A percentile compares a stretch with the other conserved stretches of the same genome.
phyloP scores from a whole-genome alignment of 2,329 filamentous ascomycete species.

The Aureobasidium sp. region DNA sequence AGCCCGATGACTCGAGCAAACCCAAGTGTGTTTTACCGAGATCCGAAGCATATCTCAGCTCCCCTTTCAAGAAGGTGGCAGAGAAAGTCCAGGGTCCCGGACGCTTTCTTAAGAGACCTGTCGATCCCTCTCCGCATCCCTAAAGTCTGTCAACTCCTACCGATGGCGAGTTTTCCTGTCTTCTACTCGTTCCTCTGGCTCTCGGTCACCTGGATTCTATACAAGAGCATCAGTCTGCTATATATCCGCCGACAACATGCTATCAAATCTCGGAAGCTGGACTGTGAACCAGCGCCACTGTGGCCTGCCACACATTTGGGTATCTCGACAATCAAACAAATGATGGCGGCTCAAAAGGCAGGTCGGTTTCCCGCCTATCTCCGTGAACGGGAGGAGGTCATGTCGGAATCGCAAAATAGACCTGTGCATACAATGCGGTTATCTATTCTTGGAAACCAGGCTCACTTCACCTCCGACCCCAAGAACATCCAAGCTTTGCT shows the following conservation, averaged over 20 bases:
- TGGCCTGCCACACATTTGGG: constrained; percentile 33
- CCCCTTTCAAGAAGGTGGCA: not conserved
- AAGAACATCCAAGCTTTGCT: constrained; percentile 41
- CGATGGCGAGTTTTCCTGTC: constrained; percentile 1
- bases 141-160: not conserved
- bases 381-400: constrained; percentile 29
- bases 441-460: constrained; percentile 29
- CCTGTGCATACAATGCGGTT: constrained; percentile 32
- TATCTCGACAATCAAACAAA: constrained; percentile 30
- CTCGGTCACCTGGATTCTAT: constrained; percentile 7
- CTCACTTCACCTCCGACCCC: constrained; percentile 35
- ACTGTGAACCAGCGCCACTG: constrained; percentile 25
- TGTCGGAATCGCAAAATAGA: constrained; percentile 29
- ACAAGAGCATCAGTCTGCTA: constrained; percentile 6
- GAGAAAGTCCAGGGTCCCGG: not conserved
- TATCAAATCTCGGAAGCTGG: constrained; percentile 19
- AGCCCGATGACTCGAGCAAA: constrained; percentile 10
- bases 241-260: constrained; percentile 18
- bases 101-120: constrained; percentile 16
- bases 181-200: constrained; percentile 3
- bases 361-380: constrained; percentile 34
- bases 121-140: constrained; percentile 8
- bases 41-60: constrained; percentile 2
- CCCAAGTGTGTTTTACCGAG: constrained; percentile 4
- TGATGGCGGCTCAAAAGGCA: constrained; percentile 31